phyloP scores from a whole-genome alignment of 345 rosid species.

The Citrus inodora region DNA sequence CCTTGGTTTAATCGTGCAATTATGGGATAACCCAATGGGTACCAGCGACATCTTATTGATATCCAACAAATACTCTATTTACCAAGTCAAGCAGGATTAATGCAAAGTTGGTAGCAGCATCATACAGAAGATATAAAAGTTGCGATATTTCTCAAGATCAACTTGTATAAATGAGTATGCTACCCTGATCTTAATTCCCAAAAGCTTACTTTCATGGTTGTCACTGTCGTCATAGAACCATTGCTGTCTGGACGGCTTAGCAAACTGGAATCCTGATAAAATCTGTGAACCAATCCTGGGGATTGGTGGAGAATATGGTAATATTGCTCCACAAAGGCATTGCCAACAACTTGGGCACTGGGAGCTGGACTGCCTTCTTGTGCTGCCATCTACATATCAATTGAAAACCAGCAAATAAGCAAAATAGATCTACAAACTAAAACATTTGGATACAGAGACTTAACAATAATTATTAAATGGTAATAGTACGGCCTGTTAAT shows the following conservation, averaged over 20 bases:
- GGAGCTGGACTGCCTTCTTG: slow-evolving; percentile 46
- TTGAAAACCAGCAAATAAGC: background rate
- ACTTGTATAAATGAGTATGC: background rate
- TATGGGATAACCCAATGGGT: background rate
- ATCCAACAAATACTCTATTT: background rate
- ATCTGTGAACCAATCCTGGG: slow-evolving; percentile 48
- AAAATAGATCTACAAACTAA: background rate
- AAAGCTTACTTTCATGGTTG: slow-evolving; percentile 56
- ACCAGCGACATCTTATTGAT: background rate
- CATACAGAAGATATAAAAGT: background rate
- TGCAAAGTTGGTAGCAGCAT: background rate
- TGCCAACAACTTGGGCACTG: slow-evolving; percentile 53
- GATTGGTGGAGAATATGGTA: slow-evolving; percentile 68
- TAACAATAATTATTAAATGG: background rate
- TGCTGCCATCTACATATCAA: slow-evolving; percentile 46
- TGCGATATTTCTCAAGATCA: background rate
- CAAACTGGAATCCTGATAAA: slow-evolving; percentile 67
- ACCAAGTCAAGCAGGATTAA: background rate
- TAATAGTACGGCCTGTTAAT: background rate
- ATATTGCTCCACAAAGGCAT: slow-evolving; percentile 71
- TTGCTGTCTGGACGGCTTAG: slow-evolving; percentile 54
- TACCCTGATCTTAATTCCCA: background rate
- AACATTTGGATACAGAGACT: background rate
- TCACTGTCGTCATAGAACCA: slow-evolving; percentile 52
- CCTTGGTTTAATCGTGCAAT: background rate